phyloP scores from a whole-genome alignment of 805 yeast species.

The Cyberlindnera maritima region DNA sequence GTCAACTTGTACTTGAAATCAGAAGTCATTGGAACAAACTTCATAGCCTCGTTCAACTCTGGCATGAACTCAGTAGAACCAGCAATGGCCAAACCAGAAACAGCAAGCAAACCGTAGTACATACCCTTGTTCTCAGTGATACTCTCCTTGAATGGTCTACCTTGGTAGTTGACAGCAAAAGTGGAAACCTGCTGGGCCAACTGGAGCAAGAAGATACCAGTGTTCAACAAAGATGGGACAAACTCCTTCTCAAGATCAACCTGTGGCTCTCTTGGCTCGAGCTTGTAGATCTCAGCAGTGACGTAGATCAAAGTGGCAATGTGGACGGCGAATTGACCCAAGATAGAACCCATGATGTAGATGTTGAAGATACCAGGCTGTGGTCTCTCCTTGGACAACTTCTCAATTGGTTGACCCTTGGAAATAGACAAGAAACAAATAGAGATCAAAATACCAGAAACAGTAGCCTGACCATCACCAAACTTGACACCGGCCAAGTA shows the following conservation, averaged over 20 bases:
- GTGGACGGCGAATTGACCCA: constrained; percentile 95
- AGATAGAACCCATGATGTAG: constrained; percentile 96
- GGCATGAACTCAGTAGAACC: constrained; percentile 96
- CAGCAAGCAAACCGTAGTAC: constrained; percentile 94
- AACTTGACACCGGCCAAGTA: constrained; percentile 96
- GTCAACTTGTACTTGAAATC: constrained; percentile 79
- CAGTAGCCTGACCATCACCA: constrained; percentile 97
- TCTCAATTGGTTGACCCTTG: constrained; percentile 86
- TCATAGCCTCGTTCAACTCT: constrained; percentile 88
- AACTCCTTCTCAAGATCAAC: constrained; percentile 88
- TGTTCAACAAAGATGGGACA: constrained; percentile 85
- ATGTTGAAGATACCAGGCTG: constrained; percentile 95
- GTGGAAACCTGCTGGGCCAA: constrained; percentile 96
- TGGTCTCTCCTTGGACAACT: constrained; percentile 90
- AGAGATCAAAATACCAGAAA: constrained; percentile 87
- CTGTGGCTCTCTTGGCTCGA: constrained; percentile 92
- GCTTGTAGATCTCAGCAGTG: constrained; percentile 74
- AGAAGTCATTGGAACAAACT: constrained; percentile 81
- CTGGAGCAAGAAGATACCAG: constrained; percentile 93
- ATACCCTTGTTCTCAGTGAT: constrained; percentile 90
- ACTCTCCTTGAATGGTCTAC: constrained; percentile 92
- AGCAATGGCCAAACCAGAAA: constrained; percentile 79
- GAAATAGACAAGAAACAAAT: constrained; percentile 95
- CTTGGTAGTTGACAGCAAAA: constrained; percentile 96
- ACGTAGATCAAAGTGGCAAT: constrained; percentile 78